Evolutionary conservation across 2,329 filamentous ascomycete genomes (phyloP).

Genomic region (Epichloe glyceriae): DNA sequence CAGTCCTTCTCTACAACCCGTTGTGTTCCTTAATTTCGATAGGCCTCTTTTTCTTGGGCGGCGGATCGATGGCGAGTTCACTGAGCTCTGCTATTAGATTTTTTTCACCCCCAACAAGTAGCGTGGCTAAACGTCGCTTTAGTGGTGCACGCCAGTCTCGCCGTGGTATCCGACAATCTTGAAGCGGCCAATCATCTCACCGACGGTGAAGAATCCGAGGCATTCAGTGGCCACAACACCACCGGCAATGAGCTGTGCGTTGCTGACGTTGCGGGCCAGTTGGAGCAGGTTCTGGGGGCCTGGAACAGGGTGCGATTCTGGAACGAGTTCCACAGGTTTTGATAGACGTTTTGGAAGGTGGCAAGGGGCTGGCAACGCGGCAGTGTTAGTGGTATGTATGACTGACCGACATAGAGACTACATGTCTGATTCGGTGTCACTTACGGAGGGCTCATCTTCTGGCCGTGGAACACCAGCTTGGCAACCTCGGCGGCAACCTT

Average conservation of each 20-base stretch:
- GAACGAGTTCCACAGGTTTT: conserved; percentile 56
- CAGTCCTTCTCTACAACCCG: conserved; percentile 3
- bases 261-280: conserved; percentile 54
- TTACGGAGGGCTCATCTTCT: conserved; percentile 94
- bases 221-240: conserved; percentile 76
- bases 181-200: conserved; percentile 90
- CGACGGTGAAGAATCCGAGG: conserved; percentile 93
- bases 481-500: conserved; percentile 77
- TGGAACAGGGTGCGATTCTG: conserved; percentile 49
- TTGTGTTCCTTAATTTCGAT: neutral
- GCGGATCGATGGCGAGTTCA: neutral
- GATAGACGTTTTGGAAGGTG: conserved; percentile 79
- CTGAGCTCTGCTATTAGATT: neutral
- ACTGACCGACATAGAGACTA: too few relatives aligned
- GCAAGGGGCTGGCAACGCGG: conserved; percentile 44
- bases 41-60: neutral
- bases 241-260: conserved; percentile 55
- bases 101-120: too few relatives aligned
- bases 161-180: conserved; percentile 91
- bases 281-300: conserved; percentile 41
- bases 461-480: conserved; percentile 75
- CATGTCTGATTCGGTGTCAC: conserved; percentile 20
- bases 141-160: conserved; percentile 49
- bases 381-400: conserved; percentile 3
- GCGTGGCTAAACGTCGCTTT: conserved; percentile 14